Evolutionary conservation across 306 rosid genomes (phyloP).

Genomic region (Prunus dulcis): DNA sequence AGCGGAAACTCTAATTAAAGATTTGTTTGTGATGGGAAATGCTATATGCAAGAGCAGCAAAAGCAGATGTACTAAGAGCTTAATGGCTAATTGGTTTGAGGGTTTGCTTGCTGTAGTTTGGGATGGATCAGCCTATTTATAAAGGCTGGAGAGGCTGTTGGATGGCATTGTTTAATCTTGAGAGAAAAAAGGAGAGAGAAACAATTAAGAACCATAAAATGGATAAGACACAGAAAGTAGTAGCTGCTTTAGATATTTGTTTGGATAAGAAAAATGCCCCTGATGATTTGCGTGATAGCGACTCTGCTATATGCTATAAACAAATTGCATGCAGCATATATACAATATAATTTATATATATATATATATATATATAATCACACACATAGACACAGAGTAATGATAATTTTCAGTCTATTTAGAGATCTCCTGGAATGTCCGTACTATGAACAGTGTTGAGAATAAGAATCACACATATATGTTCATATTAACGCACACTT

Average conservation of each 20-base stretch:
- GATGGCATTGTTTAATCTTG: background rate
- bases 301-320: constrained; percentile 38
- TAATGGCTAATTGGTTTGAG: background rate
- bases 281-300: constrained; percentile 63
- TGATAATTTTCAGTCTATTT: constrained; percentile 16
- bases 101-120: constrained; percentile 42
- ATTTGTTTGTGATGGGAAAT: too few species aligned
- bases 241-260: constrained; percentile 57
- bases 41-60: too few species aligned
- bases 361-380: background rate
- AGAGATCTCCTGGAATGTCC: constrained; percentile 33
- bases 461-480: constrained; percentile 38
- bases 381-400: background rate
- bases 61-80: too few species aligned
- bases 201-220: constrained; percentile 26
- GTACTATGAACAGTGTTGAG: constrained; percentile 26
- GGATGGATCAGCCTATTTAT: constrained; percentile 62
- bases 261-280: constrained; percentile 78
- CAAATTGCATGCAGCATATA: constrained; percentile 55
- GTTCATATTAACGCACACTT: constrained; percentile 12
- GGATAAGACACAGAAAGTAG: constrained; percentile 58
- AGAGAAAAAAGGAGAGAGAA: constrained; percentile 13
- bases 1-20: background rate
- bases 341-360: background rate
- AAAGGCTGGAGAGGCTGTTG: constrained; percentile 35